Base-by-base conservation (phyloP, 331 rosid species). In the Acacia concinna region DNA sequence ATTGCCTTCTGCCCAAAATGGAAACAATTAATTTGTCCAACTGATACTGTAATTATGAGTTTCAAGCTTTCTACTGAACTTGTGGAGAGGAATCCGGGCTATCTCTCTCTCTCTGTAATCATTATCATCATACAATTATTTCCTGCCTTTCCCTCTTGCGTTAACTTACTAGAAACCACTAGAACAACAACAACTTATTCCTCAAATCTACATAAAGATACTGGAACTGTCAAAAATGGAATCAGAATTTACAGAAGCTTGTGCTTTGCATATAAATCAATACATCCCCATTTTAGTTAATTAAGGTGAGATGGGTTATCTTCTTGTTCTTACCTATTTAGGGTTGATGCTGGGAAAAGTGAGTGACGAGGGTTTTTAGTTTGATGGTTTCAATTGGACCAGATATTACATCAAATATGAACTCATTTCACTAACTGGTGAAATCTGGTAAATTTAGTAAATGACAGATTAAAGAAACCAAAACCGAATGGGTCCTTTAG, bases 41-140 rank as follows among this genome's bases (percentile, higher is more conserved):
- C 73, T 68, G 71, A 37, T 74, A 52, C 76, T 75, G 74, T 56
- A 23, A 52, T 56, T 41, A 52, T 37, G 43, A 44, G 73, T 52
- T 74, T 62, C 78, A 73, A 68, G 31, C 76, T 37, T 71, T 4
- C 68, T 62, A 82, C 82, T 82, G 72, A 25, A 74, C 52, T 70
- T 85, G 66, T 79, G 85, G 82, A 78, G 84, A 79, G 70, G 30
- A 80, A 74, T 52, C 63, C 78, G 79, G 52, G 77, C 66, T 72
- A 44, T 17, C 23, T 32, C 15, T 10, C 31, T 57, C 15, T 23
- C 63, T 25, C 8, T 12, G 1, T 56, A 30, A 68, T 37, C 75
- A 70, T 68, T 40, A 15, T 62, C 40, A 17, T 52, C 40, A 31
- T 15, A 17, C 41, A 35, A 9, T 37, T 20, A 4, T 14, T 44